phyloP scores from a whole-genome alignment of 1,284 basidiomycete species.

The Cryptococcus sp. region DNA sequence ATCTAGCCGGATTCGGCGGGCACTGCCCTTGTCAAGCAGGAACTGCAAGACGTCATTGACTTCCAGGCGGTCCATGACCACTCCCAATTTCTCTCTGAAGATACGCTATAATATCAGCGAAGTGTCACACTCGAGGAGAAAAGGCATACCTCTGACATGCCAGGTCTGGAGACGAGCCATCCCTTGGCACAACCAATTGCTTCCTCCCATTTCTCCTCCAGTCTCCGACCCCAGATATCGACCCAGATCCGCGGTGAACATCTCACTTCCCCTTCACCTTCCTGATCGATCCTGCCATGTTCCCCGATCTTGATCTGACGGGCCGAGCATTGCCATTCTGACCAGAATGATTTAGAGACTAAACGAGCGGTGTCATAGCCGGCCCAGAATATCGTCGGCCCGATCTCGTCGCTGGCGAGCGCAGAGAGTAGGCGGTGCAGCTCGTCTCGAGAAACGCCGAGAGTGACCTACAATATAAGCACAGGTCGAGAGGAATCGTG shows the following conservation, averaged over 20 bases:
- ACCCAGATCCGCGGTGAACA: slow-evolving; percentile 70
- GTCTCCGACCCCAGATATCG: slow-evolving; percentile 61
- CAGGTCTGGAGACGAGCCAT: slow-evolving; percentile 63
- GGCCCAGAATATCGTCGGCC: slow-evolving; percentile 61
- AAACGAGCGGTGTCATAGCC: slow-evolving; percentile 60
- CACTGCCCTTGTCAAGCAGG: slow-evolving; percentile 42
- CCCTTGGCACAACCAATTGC: slow-evolving; percentile 64
- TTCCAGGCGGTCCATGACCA: slow-evolving; percentile 71
- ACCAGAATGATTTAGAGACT: slow-evolving; percentile 53
- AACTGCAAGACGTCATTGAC: slow-evolving; percentile 60
- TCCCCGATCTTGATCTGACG: background rate
- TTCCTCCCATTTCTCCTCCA: slow-evolving; percentile 64
- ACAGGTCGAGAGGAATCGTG: no score
- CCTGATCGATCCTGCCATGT: background rate
- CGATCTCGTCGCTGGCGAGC: no score
- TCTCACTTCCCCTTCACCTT: slow-evolving; percentile 22
- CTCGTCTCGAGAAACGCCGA: no score
- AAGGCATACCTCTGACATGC: slow-evolving; percentile 60
- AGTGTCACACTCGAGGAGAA: background rate
- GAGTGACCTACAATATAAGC: no score
- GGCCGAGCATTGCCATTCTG: slow-evolving; percentile 58
- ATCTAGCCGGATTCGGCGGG: slow-evolving; percentile 6
- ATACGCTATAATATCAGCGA: slow-evolving; percentile 53
- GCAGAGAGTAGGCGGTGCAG: no score
- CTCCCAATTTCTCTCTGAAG: slow-evolving; percentile 61